phyloP scores from a whole-genome alignment of 73 alveolate genomes.

The Effrenium voratum region DNA sequence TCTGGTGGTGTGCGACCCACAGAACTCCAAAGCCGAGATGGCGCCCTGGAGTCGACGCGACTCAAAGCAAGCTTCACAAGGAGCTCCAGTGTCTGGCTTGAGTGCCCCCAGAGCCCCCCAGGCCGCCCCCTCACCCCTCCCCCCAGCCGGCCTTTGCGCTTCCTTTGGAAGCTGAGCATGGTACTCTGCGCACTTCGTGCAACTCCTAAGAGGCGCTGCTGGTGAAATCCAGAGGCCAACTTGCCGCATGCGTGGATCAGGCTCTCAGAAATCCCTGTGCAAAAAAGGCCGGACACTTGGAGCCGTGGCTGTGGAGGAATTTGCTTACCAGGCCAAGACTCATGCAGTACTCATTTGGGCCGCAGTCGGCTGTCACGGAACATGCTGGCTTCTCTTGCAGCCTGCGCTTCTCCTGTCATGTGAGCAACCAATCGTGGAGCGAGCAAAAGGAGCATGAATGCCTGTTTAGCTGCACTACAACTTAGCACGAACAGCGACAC shows the following conservation, averaged over 20 bases:
- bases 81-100: no score
- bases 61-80: no score
- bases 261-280: no score
- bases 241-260: not conserved
- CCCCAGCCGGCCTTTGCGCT: constrained; percentile 20
- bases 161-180: constrained; percentile 86
- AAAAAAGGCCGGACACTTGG: not conserved
- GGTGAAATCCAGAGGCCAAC: not conserved
- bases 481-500: no score
- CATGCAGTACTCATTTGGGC: constrained; percentile 73
- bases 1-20: no score
- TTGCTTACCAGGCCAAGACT: not conserved
- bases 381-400: constrained; percentile 17
- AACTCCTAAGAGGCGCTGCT: constrained; percentile 25
- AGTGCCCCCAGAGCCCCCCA: no score
- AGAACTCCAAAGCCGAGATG: no score
- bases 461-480: no score
- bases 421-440: no score
- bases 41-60: no score
- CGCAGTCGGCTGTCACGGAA: constrained; percentile 53
- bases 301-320: not conserved
- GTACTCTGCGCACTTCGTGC: constrained; percentile 68
- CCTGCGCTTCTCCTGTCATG: constrained; percentile 33
- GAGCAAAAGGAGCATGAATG: no score
- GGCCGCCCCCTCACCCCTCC: not conserved